Evolutionary conservation across 768 basidiomycete species (phyloP).

Genomic region (Russula compacta): DNA sequence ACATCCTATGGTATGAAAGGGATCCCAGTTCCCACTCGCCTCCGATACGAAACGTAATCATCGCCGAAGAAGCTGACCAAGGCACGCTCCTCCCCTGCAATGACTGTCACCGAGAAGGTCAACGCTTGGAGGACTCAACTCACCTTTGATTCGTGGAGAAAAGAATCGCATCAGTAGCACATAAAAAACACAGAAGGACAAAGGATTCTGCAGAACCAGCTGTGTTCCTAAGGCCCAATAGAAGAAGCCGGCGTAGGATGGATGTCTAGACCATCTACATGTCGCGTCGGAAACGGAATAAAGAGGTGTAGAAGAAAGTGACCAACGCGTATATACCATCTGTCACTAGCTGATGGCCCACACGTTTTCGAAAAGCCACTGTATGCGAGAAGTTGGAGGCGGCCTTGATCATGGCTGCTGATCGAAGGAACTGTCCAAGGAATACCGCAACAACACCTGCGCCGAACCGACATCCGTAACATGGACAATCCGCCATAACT

Average conservation of each 20-base stretch:
- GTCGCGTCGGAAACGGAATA: background rate
- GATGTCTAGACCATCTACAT: slow-evolving; percentile 78
- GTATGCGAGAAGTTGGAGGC: slow-evolving; percentile 88
- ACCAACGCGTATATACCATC: slow-evolving; percentile 82
- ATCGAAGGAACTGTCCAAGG: slow-evolving; percentile 70
- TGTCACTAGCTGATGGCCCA: slow-evolving; percentile 73
- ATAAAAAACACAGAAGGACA: slow-evolving; percentile 59
- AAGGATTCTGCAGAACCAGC: slow-evolving; percentile 77
- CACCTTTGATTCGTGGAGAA: slow-evolving; percentile 66
- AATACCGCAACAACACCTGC: slow-evolving; percentile 59
- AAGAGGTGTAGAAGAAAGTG: background rate
- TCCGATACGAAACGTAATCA: slow-evolving; percentile 70
- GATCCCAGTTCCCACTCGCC: slow-evolving; percentile 74
- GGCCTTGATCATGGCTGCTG: slow-evolving; percentile 94
- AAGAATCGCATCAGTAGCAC: slow-evolving; percentile 83
- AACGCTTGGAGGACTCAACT: slow-evolving; percentile 24
- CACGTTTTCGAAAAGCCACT: slow-evolving; percentile 65
- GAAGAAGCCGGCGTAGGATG: slow-evolving; percentile 94
- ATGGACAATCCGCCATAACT: background rate
- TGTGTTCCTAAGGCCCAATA: slow-evolving; percentile 98
- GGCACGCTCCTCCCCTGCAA: slow-evolving; percentile 68
- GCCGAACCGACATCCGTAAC: background rate
- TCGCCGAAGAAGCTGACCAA: slow-evolving; percentile 86
- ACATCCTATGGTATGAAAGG: slow-evolving; percentile 62
- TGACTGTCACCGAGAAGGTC: background rate